Evolutionary conservation across 176 grass and related monocot species (phyloP).

Genomic region (Thinopyrum elongatum): DNA sequence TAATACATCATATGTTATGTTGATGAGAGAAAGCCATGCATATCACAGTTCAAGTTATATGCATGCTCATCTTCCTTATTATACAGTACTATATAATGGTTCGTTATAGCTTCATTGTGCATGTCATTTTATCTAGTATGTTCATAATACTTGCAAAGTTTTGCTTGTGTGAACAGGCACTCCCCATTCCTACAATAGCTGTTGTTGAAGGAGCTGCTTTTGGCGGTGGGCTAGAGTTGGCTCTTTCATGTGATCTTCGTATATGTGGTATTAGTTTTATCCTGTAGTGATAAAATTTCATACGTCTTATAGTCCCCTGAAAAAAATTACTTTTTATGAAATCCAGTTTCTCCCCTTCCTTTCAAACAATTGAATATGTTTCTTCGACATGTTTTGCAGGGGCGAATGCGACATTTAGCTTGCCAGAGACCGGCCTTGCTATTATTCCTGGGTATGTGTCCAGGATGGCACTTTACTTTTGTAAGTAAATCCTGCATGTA

Average conservation of each 20-base stretch:
- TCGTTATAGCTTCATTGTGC: not conserved
- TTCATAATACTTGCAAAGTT: conserved; percentile 12
- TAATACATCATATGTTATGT: not conserved
- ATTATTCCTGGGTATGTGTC: conserved; percentile 92
- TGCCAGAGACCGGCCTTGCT: conserved; percentile 92
- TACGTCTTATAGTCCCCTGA: not conserved
- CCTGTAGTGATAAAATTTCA: not conserved
- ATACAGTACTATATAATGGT: not conserved
- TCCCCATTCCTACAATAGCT: conserved; percentile 82
- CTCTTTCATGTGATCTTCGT: conserved; percentile 87
- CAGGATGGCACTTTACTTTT: conserved; percentile 16
- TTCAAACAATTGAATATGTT: not conserved
- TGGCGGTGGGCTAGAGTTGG: conserved; percentile 85
- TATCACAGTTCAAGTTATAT: conserved; percentile 12
- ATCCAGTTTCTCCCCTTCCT: not conserved
- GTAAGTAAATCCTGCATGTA: conserved; percentile 7
- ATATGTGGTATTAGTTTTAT: conserved; percentile 67
- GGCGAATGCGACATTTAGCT: conserved; percentile 71
- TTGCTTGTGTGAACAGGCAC: conserved; percentile 45
- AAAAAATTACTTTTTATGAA: too few relatives aligned
- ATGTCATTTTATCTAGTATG: not conserved
- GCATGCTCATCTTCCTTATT: not conserved
- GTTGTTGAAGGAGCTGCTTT: conserved; percentile 88
- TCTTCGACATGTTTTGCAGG: conserved; percentile 37
- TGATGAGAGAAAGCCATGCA: conserved; percentile 3